Conservation (phyloP, 345 rosid genomes). For the Aquilaria malaccensis region DNA sequence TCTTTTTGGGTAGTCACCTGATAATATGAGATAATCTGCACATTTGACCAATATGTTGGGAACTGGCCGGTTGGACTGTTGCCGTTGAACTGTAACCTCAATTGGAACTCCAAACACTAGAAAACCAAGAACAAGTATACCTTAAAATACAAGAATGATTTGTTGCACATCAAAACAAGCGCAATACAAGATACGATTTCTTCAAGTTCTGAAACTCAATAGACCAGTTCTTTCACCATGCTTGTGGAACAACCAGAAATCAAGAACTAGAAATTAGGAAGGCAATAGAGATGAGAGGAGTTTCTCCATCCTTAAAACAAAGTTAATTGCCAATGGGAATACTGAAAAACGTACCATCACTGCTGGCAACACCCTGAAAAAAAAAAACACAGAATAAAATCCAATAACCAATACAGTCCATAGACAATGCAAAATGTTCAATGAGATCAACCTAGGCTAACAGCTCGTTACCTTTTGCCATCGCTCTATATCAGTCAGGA, state of each 20-base stretch:
- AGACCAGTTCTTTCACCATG: no score
- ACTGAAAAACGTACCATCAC: constrained; percentile 60
- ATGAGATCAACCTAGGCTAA: constrained; percentile 4
- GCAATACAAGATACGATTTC: background rate
- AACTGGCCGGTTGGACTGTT: constrained; percentile 54
- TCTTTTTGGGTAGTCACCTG: constrained; percentile 37
- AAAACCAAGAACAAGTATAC: constrained; percentile 1
- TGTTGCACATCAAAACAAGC: no score
- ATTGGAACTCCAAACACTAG: constrained; percentile 90
- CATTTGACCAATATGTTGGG: constrained; percentile 65
- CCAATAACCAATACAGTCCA: constrained; percentile 17
- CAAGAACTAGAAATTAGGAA: no score
- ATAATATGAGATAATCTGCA: constrained; percentile 74
- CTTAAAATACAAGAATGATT: no score
- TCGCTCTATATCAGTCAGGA: constrained; percentile 85
- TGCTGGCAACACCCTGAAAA: constrained; percentile 95
- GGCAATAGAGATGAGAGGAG: constrained; percentile 1
- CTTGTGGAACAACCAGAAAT: no score
- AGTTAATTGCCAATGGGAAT: constrained; percentile 4
- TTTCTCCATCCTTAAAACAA: constrained; percentile 9
- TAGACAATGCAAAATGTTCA: constrained; percentile 1
- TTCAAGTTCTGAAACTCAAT: background rate
- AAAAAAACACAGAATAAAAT: constrained; percentile 10
- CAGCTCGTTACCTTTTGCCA: constrained; percentile 80
- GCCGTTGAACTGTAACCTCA: constrained; percentile 68